phyloP scores from a whole-genome alignment of 352 stramenopile genomes.

The Halophytophthora batemanensis region DNA sequence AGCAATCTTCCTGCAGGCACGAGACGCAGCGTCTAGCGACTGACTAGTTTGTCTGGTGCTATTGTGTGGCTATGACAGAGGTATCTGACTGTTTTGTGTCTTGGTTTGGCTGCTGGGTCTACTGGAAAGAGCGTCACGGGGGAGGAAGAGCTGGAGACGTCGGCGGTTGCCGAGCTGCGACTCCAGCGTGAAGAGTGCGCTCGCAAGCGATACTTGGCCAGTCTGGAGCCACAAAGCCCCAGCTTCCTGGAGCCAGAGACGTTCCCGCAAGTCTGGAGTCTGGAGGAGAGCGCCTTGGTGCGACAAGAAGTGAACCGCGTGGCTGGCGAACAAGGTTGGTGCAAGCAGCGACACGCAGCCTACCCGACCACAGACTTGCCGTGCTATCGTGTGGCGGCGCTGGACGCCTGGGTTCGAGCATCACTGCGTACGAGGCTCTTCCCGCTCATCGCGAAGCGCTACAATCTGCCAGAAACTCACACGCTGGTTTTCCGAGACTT shows the following conservation, averaged over 20 bases:
- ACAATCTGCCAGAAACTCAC: conserved; percentile 36
- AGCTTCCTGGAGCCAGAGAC: conserved; percentile 37
- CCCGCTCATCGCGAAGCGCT: conserved; percentile 44
- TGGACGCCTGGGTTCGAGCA: conserved; percentile 67
- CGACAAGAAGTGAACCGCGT: conserved; percentile 35
- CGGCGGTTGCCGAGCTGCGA: conserved; percentile 23
- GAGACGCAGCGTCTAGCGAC: neutral
- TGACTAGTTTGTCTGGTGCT: too few species aligned
- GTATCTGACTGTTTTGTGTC: neutral
- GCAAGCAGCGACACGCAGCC: conserved; percentile 67
- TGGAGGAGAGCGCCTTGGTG: conserved; percentile 45
- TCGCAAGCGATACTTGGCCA: conserved; percentile 42
- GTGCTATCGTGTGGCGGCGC: conserved; percentile 56
- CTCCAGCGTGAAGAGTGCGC: conserved; percentile 39
- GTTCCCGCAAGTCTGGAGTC: conserved; percentile 50
- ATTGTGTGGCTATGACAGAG: too few species aligned
- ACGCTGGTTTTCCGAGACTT: conserved; percentile 78
- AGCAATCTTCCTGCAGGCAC: conserved; percentile 33
- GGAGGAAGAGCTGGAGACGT: conserved; percentile 15
- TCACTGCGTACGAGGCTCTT: conserved; percentile 52
- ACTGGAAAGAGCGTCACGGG: conserved; percentile 13
- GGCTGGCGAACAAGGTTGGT: conserved; percentile 55
- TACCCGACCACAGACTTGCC: conserved; percentile 87
- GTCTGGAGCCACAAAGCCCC: conserved; percentile 40
- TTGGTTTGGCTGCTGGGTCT: neutral